Conservation (phyloP, 202 grass and related monocot genomes). For the Zizania palustris region DNA sequence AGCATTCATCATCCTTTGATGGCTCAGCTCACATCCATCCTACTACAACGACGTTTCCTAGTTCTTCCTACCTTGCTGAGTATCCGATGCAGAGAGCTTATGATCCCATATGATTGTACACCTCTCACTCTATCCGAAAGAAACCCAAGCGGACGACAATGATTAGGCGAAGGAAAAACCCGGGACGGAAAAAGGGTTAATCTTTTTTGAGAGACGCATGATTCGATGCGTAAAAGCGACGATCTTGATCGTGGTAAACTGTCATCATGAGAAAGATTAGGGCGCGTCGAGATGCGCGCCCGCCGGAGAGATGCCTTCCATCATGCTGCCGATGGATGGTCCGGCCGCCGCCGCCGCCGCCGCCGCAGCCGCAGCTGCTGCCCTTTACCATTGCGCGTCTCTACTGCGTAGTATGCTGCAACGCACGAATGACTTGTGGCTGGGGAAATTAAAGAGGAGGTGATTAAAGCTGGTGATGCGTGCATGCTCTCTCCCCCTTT, state of each 20-base stretch:
- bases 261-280: slow-evolving; percentile 40
- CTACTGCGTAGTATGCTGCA: background rate
- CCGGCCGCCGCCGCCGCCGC: too few relatives aligned
- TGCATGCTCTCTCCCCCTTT: slow-evolving; percentile 6
- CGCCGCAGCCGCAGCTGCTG: too few relatives aligned
- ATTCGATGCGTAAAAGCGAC: slow-evolving; percentile 44
- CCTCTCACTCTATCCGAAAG: background rate
- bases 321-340: slow-evolving; percentile 36
- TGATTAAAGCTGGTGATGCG: slow-evolving; percentile 47
- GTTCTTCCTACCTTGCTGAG: background rate
- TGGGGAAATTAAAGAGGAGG: slow-evolving; percentile 22
- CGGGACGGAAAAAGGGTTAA: background rate
- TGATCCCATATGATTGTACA: slow-evolving; percentile 14
- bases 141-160: slow-evolving; percentile 47
- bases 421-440: slow-evolving; percentile 40
- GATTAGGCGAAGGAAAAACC: slow-evolving; percentile 36
- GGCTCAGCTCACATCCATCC: background rate
- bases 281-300: slow-evolving; percentile 49
- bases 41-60: too few relatives aligned
- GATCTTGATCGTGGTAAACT: slow-evolving; percentile 46
- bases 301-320: slow-evolving; percentile 41
- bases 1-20: background rate
- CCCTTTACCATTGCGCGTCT: background rate
- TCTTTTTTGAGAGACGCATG: background rate
- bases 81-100: slow-evolving; percentile 24